Base-by-base conservation (phyloP, 1,284 basidiomycete species). In the Schizophyllum commune region DNA sequence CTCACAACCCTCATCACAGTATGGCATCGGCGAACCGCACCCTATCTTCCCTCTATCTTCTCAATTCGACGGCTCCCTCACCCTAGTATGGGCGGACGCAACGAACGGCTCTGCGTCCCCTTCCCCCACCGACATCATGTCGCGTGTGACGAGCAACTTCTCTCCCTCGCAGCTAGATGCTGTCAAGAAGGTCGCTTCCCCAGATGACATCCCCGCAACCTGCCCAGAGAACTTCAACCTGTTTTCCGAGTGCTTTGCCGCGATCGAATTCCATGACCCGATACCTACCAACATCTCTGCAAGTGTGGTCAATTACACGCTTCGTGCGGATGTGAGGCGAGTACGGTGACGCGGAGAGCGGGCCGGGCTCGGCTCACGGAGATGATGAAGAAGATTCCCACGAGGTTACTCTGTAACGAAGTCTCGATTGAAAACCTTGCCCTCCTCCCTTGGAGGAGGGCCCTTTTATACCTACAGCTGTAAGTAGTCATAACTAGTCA, bases 171-270 rank as follows among this genome's bases (percentile, higher is more conserved):
- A 88, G 68, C 70, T 77, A 2, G 64, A 67, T 13, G 74, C 75
- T 1, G 75, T 89, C 39, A 75, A 75, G 62, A 72, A 83, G 65
- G 75, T 85, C 7, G 70, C 71, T n/a, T 75, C 74, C 8, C 75
- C 77, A 0, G 69, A 71, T 5, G 80, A 83, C 27, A 83, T 92
- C 17, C 77, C 81, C 0, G 65, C 75, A 0, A 71, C 76, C 17
- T 93, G 91, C 69, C 88, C 85, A 3, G 83, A 89, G 67, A 92
- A 90, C 72, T 91, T 89, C 73, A 86, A 86, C 58, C 69, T 79
- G 4, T 79, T 83, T 58, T 90, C 88, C 1, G 77, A 84, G 58
- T 93, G 91, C 69, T 93, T 82, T 65, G 88, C 84, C 1, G 89
- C 80, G 7, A 70, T 92, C n/a, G 73, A 82, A 0, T 91, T 93